Evolutionary conservation across 192 early-diverging fungal genomes (phyloP), one percentile per base, ranked within the genome.

Genomic region (Mortierella hygrophila): DNA sequence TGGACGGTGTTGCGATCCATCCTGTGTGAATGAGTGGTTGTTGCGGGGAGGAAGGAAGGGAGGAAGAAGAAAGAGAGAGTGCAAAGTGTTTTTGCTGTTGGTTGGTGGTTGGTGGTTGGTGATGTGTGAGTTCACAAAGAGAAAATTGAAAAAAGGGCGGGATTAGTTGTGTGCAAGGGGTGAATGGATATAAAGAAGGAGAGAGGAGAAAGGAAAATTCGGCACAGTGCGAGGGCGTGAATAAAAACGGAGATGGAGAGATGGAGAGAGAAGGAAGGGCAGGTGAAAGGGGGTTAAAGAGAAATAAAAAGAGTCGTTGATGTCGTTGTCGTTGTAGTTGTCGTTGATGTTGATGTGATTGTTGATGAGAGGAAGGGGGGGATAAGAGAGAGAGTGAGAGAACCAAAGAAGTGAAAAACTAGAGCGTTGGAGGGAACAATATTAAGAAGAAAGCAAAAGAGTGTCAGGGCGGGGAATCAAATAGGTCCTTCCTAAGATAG

Each of bases 1-100:
- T 88, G 89, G 46, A 87, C 83, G 55, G 90, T 93, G 60, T 91
- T 91, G 70, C 89, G 88, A 77, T 93, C 91, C 91, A 92, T 93
- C 71, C 38, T 77, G 78, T 44, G 37, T 26, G 29, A 23, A 8
- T 69, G 71, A 55, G 46, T 71, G 18, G 68, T n/a, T 55, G 74
- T 60, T 75, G 55, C 18, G 15, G 65, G 35, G 20, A 60, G 16
- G 57, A 4, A n/a, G 42, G 70, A 32, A 57, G n/a, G 38, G 29
- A 26, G 37, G 47, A 54, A 44, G 54, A 18, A n/a, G 29, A 77
- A 47, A 76, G 41, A 6, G 60, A 29, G 1, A 1, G 42, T 46
- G 40, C 10, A 26, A 44, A 38, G 42, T 29, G 35, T 35, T 35
- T 35, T 42, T 23, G 69, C 15, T 32, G 68, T 16, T 29, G 20